These are phyloP conservation scores for Cryptosporidium sp. DNA, from an alignment of 169 alveolate species.

Conservation along the genomic window DNA sequence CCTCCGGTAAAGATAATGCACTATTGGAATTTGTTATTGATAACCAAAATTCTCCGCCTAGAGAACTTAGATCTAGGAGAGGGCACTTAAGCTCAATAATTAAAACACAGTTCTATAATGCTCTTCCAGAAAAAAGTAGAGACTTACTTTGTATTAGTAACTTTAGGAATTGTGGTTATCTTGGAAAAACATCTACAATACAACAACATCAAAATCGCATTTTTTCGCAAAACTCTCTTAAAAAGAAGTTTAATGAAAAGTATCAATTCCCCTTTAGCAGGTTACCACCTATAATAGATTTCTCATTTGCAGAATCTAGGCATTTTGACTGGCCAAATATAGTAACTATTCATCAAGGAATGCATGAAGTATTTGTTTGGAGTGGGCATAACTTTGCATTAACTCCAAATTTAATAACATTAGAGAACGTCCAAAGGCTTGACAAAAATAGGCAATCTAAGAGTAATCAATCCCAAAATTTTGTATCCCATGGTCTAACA, in stretches of 20 bases:
- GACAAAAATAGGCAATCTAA: conserved; percentile 19
- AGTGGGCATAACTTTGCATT: conserved; percentile 81
- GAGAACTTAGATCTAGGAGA: conserved; percentile 79
- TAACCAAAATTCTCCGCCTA: conserved; percentile 65
- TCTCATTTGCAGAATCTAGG: conserved; percentile 77
- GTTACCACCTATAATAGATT: conserved; percentile 73
- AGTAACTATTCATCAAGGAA: conserved; percentile 80
- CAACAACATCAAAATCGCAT: conserved; percentile 78
- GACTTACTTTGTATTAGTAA: conserved; percentile 75
- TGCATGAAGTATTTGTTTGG: conserved; percentile 84
- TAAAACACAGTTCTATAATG: conserved; percentile 24
- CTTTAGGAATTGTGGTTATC: conserved; percentile 68
- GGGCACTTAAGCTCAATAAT: conserved; percentile 77
- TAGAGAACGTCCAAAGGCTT: neutral
- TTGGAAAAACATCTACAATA: conserved; percentile 77
- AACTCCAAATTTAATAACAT: conserved; percentile 19
- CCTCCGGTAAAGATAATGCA: conserved; percentile 77
- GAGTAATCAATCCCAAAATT: conserved; percentile 28
- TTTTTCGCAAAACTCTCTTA: conserved; percentile 76
- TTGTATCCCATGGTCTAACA: conserved; percentile 48
- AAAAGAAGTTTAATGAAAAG: conserved; percentile 69
- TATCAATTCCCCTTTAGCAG: conserved; percentile 34
- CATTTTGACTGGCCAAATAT: conserved; percentile 85
- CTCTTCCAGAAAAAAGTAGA: conserved; percentile 73
- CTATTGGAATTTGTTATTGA: conserved; percentile 77